Percentiles rank a stretch among this genome's conserved stretches.
Conservation (phyloP, 2,329 filamentous ascomycete species). For the Cercospora sojina region DNA sequence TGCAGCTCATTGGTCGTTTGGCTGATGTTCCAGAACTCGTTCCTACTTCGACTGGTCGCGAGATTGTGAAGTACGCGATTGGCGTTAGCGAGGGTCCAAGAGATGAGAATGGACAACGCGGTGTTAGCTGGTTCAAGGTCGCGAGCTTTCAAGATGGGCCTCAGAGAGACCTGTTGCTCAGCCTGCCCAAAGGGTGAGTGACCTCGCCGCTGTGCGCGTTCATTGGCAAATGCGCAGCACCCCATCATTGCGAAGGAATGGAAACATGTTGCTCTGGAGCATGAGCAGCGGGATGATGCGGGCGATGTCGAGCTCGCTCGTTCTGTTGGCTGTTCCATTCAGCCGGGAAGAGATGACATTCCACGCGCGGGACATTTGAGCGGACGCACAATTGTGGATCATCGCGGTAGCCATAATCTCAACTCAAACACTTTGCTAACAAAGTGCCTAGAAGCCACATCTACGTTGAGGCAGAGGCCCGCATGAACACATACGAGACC, state of each 20-base stretch:
- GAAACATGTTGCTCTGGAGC: not conserved
- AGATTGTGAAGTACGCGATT: slow-evolving; percentile 75
- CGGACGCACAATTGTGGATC: not conserved
- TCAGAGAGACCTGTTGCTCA: slow-evolving; percentile 68
- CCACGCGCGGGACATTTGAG: not conserved
- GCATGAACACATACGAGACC: slow-evolving; percentile 66
- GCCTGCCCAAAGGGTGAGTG: slow-evolving; percentile 79
- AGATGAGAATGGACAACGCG: slow-evolving; percentile 65
- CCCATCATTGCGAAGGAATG: not conserved
- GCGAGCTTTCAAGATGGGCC: slow-evolving; percentile 70
- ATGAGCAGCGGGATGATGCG: not conserved
- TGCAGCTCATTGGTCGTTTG: slow-evolving; percentile 84
- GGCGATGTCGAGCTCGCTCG: not conserved
- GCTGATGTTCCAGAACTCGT: slow-evolving; percentile 74
- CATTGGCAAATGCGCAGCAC: not conserved
- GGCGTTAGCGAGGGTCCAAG: slow-evolving; percentile 65
- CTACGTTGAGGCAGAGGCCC: slow-evolving; percentile 79
- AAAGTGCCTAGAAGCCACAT: slow-evolving; percentile 63
- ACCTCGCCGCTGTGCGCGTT: not conserved
- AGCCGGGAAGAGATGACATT: not conserved
- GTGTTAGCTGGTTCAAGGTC: slow-evolving; percentile 83
- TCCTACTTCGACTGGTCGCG: slow-evolving; percentile 66
- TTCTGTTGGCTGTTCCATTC: not conserved
- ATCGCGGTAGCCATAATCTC: not conserved
- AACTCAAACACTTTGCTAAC: not conserved